A percentile compares a stretch with the other conserved stretches of the same genome.
phyloP scores from a whole-genome alignment of 2,329 filamentous ascomycete species.

The Ophiostoma triangulosporum region DNA sequence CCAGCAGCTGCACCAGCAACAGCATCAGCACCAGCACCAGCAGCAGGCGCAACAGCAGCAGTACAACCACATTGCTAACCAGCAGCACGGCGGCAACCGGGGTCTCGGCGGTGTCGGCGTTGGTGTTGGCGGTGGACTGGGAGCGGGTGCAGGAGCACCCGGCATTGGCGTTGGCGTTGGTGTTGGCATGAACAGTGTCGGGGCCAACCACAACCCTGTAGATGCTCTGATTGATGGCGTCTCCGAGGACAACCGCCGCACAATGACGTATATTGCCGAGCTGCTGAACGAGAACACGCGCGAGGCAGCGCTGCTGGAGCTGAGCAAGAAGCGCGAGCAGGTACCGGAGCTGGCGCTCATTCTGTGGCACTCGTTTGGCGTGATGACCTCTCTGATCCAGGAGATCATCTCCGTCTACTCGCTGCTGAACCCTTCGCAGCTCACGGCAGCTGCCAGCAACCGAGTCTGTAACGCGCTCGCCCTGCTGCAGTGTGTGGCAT shows the following conservation, averaged over 20 bases:
- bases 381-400: constrained; percentile 94
- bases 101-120: background rate
- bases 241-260: constrained; percentile 81
- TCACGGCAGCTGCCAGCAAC: constrained; percentile 95
- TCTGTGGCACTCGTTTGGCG: constrained; percentile 95
- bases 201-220: constrained; percentile 44
- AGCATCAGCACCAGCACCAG: constrained; percentile 43
- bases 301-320: constrained; percentile 81
- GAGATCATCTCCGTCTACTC: constrained; percentile 99
- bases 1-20: constrained; percentile 28
- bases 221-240: constrained; percentile 48
- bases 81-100: constrained; percentile 6
- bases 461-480: constrained; percentile 94
- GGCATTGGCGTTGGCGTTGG: constrained; percentile 42
- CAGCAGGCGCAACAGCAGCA: constrained; percentile 49
- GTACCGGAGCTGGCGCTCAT: constrained; percentile 93
- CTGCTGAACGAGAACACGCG: constrained; percentile 75
- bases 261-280: constrained; percentile 87
- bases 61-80: constrained; percentile 55
- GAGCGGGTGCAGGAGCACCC: constrained; percentile 17
- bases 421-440: constrained; percentile 86
- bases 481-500: constrained; percentile 90
- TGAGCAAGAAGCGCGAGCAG: constrained; percentile 98
- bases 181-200: constrained; percentile 19
- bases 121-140: constrained; percentile 29